phyloP scores from a whole-genome alignment of 2,329 filamentous ascomycete species.

The Lachnellula suecica region DNA sequence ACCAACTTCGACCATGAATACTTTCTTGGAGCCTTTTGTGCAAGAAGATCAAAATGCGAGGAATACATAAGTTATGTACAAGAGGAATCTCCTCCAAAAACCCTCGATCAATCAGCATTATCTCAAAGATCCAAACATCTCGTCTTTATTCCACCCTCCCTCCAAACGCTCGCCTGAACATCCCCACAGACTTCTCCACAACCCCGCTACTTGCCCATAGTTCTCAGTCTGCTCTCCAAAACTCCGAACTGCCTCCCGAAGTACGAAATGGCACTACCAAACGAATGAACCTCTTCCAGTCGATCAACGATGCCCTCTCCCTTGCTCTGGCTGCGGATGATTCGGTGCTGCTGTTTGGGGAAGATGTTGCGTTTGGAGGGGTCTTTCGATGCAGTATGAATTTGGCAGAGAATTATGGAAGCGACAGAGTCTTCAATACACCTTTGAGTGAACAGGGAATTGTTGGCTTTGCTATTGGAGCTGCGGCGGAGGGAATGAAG shows the following conservation, averaged over 20 bases:
- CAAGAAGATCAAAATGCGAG: conserved; percentile 20
- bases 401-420: conserved; percentile 82
- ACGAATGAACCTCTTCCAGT: conserved; percentile 90
- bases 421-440: conserved; percentile 92
- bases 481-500: conserved; percentile 86
- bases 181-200: conserved; percentile 82
- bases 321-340: conserved; percentile 82
- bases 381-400: conserved; percentile 96
- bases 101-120: conserved; percentile 4
- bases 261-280: conserved; percentile 71
- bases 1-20: conserved; percentile 8
- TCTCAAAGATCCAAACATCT: conserved; percentile 2
- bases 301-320: conserved; percentile 86
- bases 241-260: conserved; percentile 68
- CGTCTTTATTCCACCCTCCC: conserved; percentile 37
- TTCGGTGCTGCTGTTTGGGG: conserved; percentile 86
- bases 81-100: conserved; percentile 4
- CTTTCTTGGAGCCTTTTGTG: conserved; percentile 5
- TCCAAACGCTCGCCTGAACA: conserved; percentile 69
- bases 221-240: conserved; percentile 67
- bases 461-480: conserved; percentile 87
- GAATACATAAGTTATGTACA: conserved; percentile 13
- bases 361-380: conserved; percentile 95
- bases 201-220: conserved; percentile 81
- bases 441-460: conserved; percentile 93